A percentile compares a stretch with the other conserved stretches of the same genome.
phyloP scores from a whole-genome alignment of 805 yeast species.

The Metschnikowia henanensis region DNA sequence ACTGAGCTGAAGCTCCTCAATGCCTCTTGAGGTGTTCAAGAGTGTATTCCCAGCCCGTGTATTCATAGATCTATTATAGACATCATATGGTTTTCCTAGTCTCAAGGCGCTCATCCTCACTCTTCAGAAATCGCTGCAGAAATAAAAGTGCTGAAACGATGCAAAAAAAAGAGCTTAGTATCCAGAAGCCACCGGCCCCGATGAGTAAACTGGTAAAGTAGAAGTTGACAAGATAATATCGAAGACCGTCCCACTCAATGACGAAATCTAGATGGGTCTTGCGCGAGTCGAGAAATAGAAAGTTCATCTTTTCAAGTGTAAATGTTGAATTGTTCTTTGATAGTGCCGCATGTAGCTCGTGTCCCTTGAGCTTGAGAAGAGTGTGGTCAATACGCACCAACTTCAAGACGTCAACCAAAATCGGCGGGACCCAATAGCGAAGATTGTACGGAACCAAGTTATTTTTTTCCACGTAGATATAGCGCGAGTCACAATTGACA shows the following conservation, averaged over 20 bases:
- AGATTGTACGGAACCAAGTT: slow-evolving; percentile 35
- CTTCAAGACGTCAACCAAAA: slow-evolving; percentile 22
- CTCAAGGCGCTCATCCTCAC: not conserved
- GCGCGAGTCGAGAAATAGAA: slow-evolving; percentile 13
- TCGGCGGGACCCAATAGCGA: slow-evolving; percentile 39
- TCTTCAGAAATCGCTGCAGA: slow-evolving; percentile 16
- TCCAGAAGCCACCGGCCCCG: slow-evolving; percentile 42
- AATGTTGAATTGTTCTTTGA: slow-evolving; percentile 3
- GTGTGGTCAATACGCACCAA: slow-evolving; percentile 16
- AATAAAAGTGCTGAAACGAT: slow-evolving; percentile 25
- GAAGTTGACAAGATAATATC: slow-evolving; percentile 41
- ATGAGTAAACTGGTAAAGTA: slow-evolving; percentile 30
- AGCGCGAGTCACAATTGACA: slow-evolving; percentile 32
- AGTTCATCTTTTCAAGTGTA: slow-evolving; percentile 6
- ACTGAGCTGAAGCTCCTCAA: slow-evolving; percentile 21
- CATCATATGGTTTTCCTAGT: not conserved
- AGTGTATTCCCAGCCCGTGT: too few relatives aligned
- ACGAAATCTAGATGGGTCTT: slow-evolving; percentile 27
- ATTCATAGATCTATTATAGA: not conserved
- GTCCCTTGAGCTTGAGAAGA: slow-evolving; percentile 13
- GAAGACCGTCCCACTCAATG: slow-evolving; percentile 38
- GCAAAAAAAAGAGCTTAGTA: slow-evolving; percentile 30
- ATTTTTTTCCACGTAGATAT: slow-evolving; percentile 31
- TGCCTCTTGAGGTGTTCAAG: too few relatives aligned
- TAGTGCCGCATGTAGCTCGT: slow-evolving; percentile 8